A percentile compares a stretch with the other conserved stretches of the same genome.
phyloP scores from a whole-genome alignment of 2,329 filamentous ascomycete species.

The Neospermospora avenae region DNA sequence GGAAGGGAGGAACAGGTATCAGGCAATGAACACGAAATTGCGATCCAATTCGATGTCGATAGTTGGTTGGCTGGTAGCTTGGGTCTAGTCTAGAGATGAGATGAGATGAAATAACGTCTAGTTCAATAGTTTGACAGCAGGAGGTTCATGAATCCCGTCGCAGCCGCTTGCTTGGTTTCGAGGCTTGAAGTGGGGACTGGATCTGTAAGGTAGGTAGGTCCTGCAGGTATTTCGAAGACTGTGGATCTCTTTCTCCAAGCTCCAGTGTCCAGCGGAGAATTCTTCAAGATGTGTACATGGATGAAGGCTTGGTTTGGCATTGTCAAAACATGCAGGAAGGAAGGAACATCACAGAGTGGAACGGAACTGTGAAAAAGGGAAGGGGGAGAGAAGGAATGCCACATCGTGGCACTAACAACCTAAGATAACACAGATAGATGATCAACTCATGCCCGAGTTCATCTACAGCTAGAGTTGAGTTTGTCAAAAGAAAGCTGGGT shows the following conservation, averaged over 20 bases:
- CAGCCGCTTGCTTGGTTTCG: not conserved
- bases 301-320: not conserved
- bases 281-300: not conserved
- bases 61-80: not conserved
- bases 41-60: not conserved
- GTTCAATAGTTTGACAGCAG: too few relatives aligned
- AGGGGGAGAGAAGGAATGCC: not conserved
- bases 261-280: slow-evolving; percentile 1
- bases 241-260: not conserved
- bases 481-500: not conserved
- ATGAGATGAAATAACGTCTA: too few relatives aligned
- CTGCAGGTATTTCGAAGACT: not conserved
- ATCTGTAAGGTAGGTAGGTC: too few relatives aligned
- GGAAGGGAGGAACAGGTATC: not conserved
- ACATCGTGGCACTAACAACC: too few relatives aligned
- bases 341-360: not conserved
- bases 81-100: not conserved
- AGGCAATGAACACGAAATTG: slow-evolving; percentile 9
- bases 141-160: not conserved
- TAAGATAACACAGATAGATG: not conserved
- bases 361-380: not conserved
- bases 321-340: not conserved
- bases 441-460: not conserved
- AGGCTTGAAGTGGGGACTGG: not conserved
- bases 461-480: not conserved